Percentiles rank a stretch among this genome's conserved stretches.
Conservation (phyloP, 2,329 filamentous ascomycete genomes). For the Leptodontidium sp. region DNA sequence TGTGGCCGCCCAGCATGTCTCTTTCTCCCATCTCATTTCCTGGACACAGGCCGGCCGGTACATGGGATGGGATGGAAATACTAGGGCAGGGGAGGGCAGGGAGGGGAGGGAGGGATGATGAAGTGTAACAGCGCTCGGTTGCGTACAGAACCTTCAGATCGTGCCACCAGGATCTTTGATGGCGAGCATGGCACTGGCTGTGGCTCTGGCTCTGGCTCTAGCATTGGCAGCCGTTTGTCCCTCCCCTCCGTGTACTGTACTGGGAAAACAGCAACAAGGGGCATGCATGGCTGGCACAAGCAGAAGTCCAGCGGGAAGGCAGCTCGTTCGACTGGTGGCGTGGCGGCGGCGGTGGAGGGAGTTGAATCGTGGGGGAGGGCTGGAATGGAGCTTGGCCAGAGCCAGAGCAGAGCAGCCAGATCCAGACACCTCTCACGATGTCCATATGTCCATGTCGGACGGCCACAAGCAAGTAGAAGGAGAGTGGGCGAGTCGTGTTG, state of each 20-base stretch:
- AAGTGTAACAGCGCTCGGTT: slow-evolving; percentile 14
- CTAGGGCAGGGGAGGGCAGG: neutral
- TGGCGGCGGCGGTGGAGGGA: neutral
- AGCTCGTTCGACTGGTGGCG: neutral
- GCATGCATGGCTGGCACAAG: slow-evolving; percentile 11
- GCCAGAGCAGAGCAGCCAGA: neutral
- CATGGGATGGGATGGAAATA: neutral
- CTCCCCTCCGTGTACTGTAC: neutral
- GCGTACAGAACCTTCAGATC: slow-evolving; percentile 13
- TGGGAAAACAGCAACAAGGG: slow-evolving; percentile 5
- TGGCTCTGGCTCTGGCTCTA: no score
- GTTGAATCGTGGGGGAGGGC: slow-evolving; percentile 3
- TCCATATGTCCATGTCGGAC: neutral
- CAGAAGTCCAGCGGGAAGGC: slow-evolving; percentile 7
- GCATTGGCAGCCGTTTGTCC: neutral
- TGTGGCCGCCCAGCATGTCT: slow-evolving; percentile 24
- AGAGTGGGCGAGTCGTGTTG: neutral
- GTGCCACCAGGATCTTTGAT: slow-evolving; percentile 12
- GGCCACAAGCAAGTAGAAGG: neutral
- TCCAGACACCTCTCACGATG: slow-evolving; percentile 1
- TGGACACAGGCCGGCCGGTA: neutral
- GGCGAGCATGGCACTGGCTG: neutral
- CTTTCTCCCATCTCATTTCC: neutral
- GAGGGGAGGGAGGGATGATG: slow-evolving; percentile 7
- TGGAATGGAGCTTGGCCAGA: neutral